Evolutionary conservation across 768 basidiomycete genomes (phyloP).

Genomic region (Agaricus sinodeliciosus): DNA sequence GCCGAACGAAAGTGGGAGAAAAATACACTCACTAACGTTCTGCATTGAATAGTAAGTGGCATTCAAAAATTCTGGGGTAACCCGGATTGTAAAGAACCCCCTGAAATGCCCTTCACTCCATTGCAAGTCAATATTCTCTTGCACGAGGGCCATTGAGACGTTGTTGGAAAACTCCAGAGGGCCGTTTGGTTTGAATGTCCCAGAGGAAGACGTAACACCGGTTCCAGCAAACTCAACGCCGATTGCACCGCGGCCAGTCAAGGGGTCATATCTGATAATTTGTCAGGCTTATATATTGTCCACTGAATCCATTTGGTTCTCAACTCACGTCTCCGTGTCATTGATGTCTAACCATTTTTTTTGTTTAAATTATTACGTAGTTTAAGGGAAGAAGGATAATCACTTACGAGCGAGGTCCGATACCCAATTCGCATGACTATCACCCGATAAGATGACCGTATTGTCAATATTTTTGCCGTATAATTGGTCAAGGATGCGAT

Average conservation of each 20-base stretch:
- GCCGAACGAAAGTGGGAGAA: background rate
- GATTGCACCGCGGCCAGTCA: conserved; percentile 41
- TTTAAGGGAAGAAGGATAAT: background rate
- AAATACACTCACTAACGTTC: conserved; percentile 31
- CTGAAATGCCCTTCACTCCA: conserved; percentile 56
- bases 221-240: conserved; percentile 61
- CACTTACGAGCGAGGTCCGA: conserved; percentile 41
- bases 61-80: conserved; percentile 36
- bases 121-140: conserved; percentile 42
- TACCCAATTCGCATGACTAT: conserved; percentile 58
- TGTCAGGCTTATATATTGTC: background rate
- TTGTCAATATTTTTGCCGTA: conserved; percentile 44
- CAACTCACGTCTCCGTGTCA: conserved; percentile 35
- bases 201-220: conserved; percentile 44
- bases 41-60: conserved; percentile 53
- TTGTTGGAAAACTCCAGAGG: conserved; percentile 33
- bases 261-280: conserved; percentile 36
- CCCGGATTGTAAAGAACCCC: conserved; percentile 51
- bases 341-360: conserved; percentile 40
- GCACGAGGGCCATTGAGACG: conserved; percentile 28
- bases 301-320: background rate
- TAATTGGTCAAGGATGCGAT: conserved; percentile 39
- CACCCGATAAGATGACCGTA: conserved; percentile 52
- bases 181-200: conserved; percentile 31
- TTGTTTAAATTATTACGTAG: no score